Conservation (phyloP, 192 early-diverging fungal genomes). For the Gaertneriomyces semiglobifer region DNA sequence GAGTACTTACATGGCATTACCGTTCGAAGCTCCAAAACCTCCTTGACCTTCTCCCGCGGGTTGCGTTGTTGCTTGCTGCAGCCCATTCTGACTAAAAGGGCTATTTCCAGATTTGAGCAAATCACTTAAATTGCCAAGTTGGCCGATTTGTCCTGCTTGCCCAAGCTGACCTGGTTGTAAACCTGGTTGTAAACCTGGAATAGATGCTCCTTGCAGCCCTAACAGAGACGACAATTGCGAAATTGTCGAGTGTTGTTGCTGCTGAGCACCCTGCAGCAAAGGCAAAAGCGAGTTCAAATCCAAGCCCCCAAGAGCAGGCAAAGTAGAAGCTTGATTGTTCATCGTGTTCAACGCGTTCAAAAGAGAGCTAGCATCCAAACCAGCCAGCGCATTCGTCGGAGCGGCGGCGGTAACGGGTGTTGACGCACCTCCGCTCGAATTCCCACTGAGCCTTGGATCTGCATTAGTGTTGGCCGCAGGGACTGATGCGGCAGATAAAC, state of each 20-base stretch:
- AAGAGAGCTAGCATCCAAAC: slow-evolving; percentile 13
- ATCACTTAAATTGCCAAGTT: too few species aligned
- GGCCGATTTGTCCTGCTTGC: too few species aligned
- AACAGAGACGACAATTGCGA: neutral
- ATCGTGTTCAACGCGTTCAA: slow-evolving; percentile 16
- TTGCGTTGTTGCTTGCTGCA: too few species aligned
- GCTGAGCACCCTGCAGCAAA: slow-evolving; percentile 14
- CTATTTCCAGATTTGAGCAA: too few species aligned
- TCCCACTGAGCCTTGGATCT: slow-evolving; percentile 17
- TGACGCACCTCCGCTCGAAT: neutral
- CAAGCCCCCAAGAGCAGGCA: slow-evolving; percentile 7
- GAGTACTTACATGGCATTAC: too few species aligned
- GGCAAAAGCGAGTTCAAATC: slow-evolving; percentile 9
- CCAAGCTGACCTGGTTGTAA: too few species aligned
- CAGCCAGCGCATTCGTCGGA: neutral
- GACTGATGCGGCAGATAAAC: too few species aligned
- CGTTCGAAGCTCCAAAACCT: too few species aligned
- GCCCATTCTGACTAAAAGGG: too few species aligned
- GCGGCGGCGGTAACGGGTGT: neutral
- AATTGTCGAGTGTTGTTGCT: slow-evolving; percentile 2
- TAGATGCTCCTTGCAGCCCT: neutral
- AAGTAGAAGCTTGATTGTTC: neutral
- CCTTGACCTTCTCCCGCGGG: too few species aligned
- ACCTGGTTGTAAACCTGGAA: too few species aligned
- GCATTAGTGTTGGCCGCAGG: neutral